Percentiles rank a stretch among this genome's conserved stretches.
phyloP scores from a whole-genome alignment of 768 basidiomycete species.

The Amanita pseudoporphyria region DNA sequence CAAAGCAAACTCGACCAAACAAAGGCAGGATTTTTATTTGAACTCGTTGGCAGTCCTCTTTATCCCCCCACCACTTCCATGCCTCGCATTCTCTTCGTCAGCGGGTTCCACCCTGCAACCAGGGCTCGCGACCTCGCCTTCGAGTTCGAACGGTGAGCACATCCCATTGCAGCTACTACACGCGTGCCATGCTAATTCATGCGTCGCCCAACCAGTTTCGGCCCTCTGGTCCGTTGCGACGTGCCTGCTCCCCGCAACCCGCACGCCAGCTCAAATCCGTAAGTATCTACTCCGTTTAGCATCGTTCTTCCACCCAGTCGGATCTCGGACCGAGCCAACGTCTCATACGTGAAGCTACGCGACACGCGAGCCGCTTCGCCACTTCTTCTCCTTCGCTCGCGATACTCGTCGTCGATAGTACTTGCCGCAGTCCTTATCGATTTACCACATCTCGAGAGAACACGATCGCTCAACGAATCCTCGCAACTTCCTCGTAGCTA shows the following conservation, averaged over 20 bases:
- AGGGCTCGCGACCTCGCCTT: conserved; percentile 77
- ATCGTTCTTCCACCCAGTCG: conserved; percentile 16
- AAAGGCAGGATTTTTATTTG: conserved; percentile 10
- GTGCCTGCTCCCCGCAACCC: conserved; percentile 82
- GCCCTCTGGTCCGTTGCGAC: conserved; percentile 80
- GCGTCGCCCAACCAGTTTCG: conserved; percentile 66
- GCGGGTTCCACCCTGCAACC: conserved; percentile 76
- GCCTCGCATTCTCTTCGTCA: conserved; percentile 83
- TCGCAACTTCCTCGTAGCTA: conserved; percentile 23
- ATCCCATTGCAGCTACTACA: neutral
- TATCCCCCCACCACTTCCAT: conserved; percentile 28
- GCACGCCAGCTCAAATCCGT: conserved; percentile 70
- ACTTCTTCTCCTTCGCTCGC: conserved; percentile 18
- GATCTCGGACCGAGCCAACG: conserved; percentile 24
- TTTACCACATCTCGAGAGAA: conserved; percentile 12
- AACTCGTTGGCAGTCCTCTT: conserved; percentile 16
- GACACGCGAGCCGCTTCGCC: conserved; percentile 13
- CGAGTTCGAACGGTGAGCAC: conserved; percentile 73
- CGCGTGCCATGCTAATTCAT: neutral
- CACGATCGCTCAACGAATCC: conserved; percentile 25
- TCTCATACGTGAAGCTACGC: conserved; percentile 12
- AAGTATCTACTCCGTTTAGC: conserved; percentile 35
- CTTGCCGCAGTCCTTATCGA: conserved; percentile 10
- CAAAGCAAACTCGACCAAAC: conserved; percentile 14
- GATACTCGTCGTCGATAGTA: conserved; percentile 10